Base-by-base conservation (phyloP, 2,329 filamentous ascomycete genomes). In the Alternaria panax region DNA sequence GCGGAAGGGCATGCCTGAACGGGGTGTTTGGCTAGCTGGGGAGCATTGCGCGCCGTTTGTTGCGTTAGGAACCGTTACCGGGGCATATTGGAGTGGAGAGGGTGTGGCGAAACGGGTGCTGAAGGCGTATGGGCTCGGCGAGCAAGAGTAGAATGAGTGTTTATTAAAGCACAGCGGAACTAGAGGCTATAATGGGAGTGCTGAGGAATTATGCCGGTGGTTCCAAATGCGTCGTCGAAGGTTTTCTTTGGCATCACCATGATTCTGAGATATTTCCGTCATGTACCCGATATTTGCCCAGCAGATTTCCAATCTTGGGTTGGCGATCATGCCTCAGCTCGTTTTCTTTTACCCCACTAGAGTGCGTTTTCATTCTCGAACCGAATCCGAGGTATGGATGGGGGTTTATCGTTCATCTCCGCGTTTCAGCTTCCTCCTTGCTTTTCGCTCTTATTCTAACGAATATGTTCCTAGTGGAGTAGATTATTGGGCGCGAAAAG, bases 21-120 rank as follows among this genome's bases (percentile, higher is more conserved):
- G 87, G 22, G 88, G 91, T 0, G 73, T 97, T 8, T 97, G 93
- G 93, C 83, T 97, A 65, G 93, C 93, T 0, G 93, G 93, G 0
- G 93, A 97, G 79, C 93, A 97, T 79, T 96, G 92, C 22, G 90
- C 92, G 54, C 93, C 93, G 5, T 96, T 97, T 80, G 88, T 96
- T 27, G 93, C 91, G 11, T 78, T 97, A 62, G 94, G 93, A 0
- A 97, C 93, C 5, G 91, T 90, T 12, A 57, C 52, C 12, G 57
- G 57, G 14, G 57, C 57, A 20, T 60, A 47, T 27, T 60, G 57
- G 57, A 60, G 57, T 43, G 57, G 57, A 2, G 57, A 60, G 22
- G 57, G 57, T 18, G 53, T 48, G 9, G 57, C 45, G 34, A 51
- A 20, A 30, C 38, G 45, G 34, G 34, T 60, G 7, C 22, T 50